These are phyloP conservation scores for Mucor sp. DNA, from an alignment of 371 early-diverging fungal genomes.

Conservation along the genomic window DNA sequence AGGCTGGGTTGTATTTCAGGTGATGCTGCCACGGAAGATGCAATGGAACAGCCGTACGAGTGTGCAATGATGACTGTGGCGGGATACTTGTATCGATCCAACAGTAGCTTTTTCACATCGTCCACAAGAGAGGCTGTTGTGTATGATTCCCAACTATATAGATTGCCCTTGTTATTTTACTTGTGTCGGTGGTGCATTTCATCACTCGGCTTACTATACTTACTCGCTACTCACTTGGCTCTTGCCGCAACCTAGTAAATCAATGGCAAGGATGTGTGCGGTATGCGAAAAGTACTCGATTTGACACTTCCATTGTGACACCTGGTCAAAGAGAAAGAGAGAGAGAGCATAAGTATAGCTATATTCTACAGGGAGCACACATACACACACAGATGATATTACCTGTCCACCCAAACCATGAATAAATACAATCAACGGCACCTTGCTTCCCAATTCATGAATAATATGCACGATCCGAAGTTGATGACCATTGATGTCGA, in stretches of 20 bases:
- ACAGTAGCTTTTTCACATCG: slow-evolving; percentile 53
- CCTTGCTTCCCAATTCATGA: slow-evolving; percentile 66
- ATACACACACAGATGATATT: no score
- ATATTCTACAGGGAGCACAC: background rate
- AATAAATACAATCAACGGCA: slow-evolving; percentile 70
- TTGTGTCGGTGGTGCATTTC: no score
- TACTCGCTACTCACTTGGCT: slow-evolving; percentile 60
- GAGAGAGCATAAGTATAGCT: no score
- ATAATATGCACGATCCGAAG: slow-evolving; percentile 69
- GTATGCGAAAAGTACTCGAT: slow-evolving; percentile 69
- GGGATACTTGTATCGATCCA: slow-evolving; percentile 62
- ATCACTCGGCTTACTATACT: background rate
- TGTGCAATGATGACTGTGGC: slow-evolving; percentile 67
- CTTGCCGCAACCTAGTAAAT: slow-evolving; percentile 69
- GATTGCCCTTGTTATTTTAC: background rate
- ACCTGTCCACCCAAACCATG: slow-evolving; percentile 79
- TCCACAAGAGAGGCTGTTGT: slow-evolving; percentile 58
- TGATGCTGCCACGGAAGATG: slow-evolving; percentile 52
- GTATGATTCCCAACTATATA: slow-evolving; percentile 55
- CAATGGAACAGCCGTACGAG: slow-evolving; percentile 72
- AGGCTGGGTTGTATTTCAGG: slow-evolving; percentile 35
- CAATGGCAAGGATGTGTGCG: slow-evolving; percentile 70
- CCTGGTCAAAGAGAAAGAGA: slow-evolving; percentile 31
- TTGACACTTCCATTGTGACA: slow-evolving; percentile 68
- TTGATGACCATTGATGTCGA: slow-evolving; percentile 56